Evolutionary conservation across 2,329 filamentous ascomycete species (phyloP).

Genomic region (Epicoccum nigrum): DNA sequence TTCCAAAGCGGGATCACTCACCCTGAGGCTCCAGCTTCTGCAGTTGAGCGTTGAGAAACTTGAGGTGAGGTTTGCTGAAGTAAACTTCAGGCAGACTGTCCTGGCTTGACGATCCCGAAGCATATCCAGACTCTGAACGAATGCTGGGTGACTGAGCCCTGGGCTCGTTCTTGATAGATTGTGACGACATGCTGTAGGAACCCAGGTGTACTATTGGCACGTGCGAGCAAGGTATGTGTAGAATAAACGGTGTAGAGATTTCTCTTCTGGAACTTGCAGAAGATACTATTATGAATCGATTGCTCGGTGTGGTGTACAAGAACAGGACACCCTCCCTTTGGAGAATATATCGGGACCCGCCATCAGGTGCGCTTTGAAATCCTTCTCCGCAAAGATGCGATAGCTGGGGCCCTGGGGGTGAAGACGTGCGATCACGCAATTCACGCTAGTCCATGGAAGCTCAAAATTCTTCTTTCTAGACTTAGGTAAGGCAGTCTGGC

Average conservation of each 20-base stretch:
- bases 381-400: conserved; percentile 36
- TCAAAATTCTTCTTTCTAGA: conserved; percentile 28
- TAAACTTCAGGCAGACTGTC: conserved; percentile 74
- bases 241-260: conserved; percentile 13
- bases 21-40: conserved; percentile 83
- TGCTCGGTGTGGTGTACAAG: conserved; percentile 26
- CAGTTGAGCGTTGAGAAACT: conserved; percentile 88
- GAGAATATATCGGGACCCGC: conserved; percentile 40
- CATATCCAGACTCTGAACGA: conserved; percentile 82
- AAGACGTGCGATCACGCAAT: conserved; percentile 46
- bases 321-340: conserved; percentile 20
- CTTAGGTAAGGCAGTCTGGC: conserved; percentile 28
- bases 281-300: conserved; percentile 30
- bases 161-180: conserved; percentile 31
- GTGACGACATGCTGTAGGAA: conserved; percentile 37
- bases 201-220: conserved; percentile 21
- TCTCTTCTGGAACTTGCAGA: conserved; percentile 21
- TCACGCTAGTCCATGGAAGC: conserved; percentile 35
- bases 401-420: conserved; percentile 31
- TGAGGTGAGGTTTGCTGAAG: conserved; percentile 86
- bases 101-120: conserved; percentile 68
- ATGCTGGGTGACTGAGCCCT: conserved; percentile 36
- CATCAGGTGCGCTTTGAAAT: conserved; percentile 41
- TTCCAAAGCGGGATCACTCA: conserved; percentile 43
- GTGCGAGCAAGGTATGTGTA: conserved; percentile 26